A percentile compares a stretch with the other conserved stretches of the same genome.
phyloP scores from a whole-genome alignment of 352 stramenopile species.

The Globisporangium ultimum region DNA sequence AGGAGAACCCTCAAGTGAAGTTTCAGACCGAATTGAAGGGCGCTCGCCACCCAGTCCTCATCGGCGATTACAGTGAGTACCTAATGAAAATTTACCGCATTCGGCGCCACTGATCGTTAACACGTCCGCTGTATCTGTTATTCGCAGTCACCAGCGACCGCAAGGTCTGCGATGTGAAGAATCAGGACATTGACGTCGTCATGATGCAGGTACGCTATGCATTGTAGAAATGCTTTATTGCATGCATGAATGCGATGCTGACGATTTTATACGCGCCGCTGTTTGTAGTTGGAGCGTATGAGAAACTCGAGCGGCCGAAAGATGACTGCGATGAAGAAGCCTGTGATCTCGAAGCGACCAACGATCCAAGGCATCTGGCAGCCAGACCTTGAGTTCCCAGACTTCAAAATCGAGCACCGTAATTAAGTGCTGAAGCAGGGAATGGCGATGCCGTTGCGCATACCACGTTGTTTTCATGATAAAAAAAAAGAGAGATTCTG shows the following conservation, averaged over 20 bases:
- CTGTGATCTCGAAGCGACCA: slow-evolving; percentile 74
- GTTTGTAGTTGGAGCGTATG: slow-evolving; percentile 70
- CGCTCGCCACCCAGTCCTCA: slow-evolving; percentile 71
- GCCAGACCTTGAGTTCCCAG: slow-evolving; percentile 78
- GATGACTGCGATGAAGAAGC: slow-evolving; percentile 86
- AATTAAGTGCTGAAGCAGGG: slow-evolving; percentile 22
- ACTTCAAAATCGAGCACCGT: slow-evolving; percentile 80
- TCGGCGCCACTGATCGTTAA: background rate
- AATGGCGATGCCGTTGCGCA: background rate
- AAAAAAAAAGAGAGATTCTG: background rate
- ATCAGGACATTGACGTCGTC: slow-evolving; percentile 82
- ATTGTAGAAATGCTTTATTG: no score
- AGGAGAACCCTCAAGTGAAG: slow-evolving; percentile 84
- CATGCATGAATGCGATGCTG: background rate
- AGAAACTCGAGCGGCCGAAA: slow-evolving; percentile 85
- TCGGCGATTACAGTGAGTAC: slow-evolving; percentile 79
- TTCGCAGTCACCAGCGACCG: slow-evolving; percentile 66
- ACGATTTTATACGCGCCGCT: background rate
- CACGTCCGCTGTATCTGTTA: slow-evolving; percentile 1
- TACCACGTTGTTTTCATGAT: background rate
- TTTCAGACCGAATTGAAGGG: slow-evolving; percentile 86
- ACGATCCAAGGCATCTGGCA: slow-evolving; percentile 88
- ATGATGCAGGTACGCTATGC: slow-evolving; percentile 62
- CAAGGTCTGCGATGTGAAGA: slow-evolving; percentile 88
- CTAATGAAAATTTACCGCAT: background rate